These are phyloP conservation scores for Eurotiales sp. DNA, from an alignment of 2,329 filamentous ascomycete genomes.

Conservation along the genomic window DNA sequence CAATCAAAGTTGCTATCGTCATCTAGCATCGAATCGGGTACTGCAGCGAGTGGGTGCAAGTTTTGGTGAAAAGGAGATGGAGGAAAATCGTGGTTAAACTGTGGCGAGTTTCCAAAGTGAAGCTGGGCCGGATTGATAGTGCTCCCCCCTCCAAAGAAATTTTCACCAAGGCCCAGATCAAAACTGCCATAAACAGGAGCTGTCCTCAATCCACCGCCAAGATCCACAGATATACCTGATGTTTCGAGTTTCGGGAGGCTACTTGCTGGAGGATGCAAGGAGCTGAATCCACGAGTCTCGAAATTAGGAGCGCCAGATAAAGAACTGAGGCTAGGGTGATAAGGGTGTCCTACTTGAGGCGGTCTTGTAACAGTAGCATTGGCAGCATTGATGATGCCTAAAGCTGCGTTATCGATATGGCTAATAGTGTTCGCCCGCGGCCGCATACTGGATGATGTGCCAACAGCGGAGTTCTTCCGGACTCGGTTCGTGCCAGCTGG, in stretches of 20 bases:
- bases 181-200: constrained; percentile 69
- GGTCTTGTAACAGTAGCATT: constrained; percentile 24
- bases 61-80: constrained; percentile 39
- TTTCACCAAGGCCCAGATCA: constrained; percentile 66
- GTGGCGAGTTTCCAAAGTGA: constrained; percentile 78
- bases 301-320: constrained; percentile 53
- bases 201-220: constrained; percentile 68
- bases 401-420: constrained; percentile 74
- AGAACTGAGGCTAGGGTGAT: constrained; percentile 71
- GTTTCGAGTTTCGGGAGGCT: constrained; percentile 82
- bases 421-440: constrained; percentile 95
- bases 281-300: constrained; percentile 65
- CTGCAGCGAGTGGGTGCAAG: constrained; percentile 48
- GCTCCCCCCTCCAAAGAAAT: constrained; percentile 48
- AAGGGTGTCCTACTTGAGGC: constrained; percentile 52
- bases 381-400: constrained; percentile 56
- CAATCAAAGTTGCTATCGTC: constrained; percentile 79
- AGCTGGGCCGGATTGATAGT: constrained; percentile 66
- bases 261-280: constrained; percentile 52
- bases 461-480: constrained; percentile 84
- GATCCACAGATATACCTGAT: constrained; percentile 64
- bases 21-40: constrained; percentile 55
- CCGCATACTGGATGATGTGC: constrained; percentile 61
- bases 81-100: constrained; percentile 43
- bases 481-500: constrained; percentile 64